A percentile compares a stretch with the other conserved stretches of the same genome.
These are phyloP conservation scores for Psilocybe sp. DNA, from an alignment of 768 basidiomycete genomes.

Conservation along the genomic window DNA sequence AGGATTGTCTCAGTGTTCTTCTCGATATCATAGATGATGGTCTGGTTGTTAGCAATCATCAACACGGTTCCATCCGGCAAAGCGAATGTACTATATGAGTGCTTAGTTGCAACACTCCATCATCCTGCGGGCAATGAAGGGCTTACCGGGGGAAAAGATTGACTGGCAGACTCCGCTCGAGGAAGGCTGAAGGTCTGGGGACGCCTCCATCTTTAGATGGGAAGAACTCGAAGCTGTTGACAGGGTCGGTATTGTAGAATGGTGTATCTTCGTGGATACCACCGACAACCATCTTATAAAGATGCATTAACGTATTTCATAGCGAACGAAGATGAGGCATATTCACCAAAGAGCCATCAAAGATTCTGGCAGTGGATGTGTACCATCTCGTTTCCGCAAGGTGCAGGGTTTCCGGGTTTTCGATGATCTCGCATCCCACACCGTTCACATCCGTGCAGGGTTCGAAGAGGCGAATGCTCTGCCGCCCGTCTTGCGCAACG, in stretches of 20 bases:
- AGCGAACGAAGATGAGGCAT: slow-evolving; percentile 11
- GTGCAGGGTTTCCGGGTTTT: slow-evolving; percentile 30
- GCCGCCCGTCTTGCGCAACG: slow-evolving; percentile 29
- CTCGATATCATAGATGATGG: slow-evolving; percentile 37
- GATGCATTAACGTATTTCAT: neutral
- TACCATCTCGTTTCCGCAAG: slow-evolving; percentile 39
- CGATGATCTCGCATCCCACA: slow-evolving; percentile 30
- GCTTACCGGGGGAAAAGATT: slow-evolving; percentile 27
- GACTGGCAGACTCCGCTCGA: slow-evolving; percentile 24
- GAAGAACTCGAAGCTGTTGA: slow-evolving; percentile 41
- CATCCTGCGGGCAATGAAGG: slow-evolving; percentile 8
- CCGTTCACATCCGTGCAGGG: slow-evolving; percentile 32
- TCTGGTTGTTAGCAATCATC: slow-evolving; percentile 35
- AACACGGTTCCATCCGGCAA: slow-evolving; percentile 31
- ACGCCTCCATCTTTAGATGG: slow-evolving; percentile 37
- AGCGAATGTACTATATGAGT: slow-evolving; percentile 19
- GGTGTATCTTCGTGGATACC: slow-evolving; percentile 32
- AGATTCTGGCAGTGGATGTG: slow-evolving; percentile 32
- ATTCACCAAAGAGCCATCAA: slow-evolving; percentile 31
- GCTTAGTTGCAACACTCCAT: slow-evolving; percentile 10
- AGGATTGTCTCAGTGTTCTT: slow-evolving; percentile 33
- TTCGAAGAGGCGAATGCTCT: slow-evolving; percentile 35
- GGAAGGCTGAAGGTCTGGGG: slow-evolving; percentile 24
- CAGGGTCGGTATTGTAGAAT: slow-evolving; percentile 63
- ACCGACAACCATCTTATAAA: slow-evolving; percentile 23